A percentile compares a stretch with the other conserved stretches of the same genome.
These are phyloP conservation scores for Fusarium sp. DNA, from an alignment of 2,329 filamentous ascomycete genomes.

Conservation along the genomic window DNA sequence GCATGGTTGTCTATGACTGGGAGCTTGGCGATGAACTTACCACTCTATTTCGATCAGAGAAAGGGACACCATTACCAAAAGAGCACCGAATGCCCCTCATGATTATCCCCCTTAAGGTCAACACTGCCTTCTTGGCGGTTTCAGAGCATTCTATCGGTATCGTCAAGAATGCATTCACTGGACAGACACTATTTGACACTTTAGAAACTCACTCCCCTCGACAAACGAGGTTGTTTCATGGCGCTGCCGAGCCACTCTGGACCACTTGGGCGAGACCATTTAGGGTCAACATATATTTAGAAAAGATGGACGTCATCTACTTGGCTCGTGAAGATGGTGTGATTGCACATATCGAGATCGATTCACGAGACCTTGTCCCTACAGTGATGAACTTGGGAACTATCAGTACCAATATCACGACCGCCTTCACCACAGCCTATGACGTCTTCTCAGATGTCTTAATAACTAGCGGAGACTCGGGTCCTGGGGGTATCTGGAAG, in stretches of 20 bases:
- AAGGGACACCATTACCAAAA: conserved; percentile 61
- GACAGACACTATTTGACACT: conserved; percentile 59
- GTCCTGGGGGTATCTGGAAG: conserved; percentile 80
- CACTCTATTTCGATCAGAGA: conserved; percentile 56
- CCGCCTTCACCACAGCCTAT: conserved; percentile 82
- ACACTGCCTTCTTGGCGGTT: conserved; percentile 77
- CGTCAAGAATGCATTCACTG: conserved; percentile 65
- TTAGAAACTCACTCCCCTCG: conserved; percentile 56
- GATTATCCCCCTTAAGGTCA: conserved; percentile 76
- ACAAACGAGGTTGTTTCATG: conserved; percentile 60
- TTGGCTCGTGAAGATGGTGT: conserved; percentile 89
- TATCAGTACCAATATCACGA: conserved; percentile 78
- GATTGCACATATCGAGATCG: conserved; percentile 78
- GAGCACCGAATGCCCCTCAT: conserved; percentile 72
- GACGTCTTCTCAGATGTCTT: conserved; percentile 79
- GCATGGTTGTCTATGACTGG: conserved; percentile 72
- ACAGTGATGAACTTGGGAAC: conserved; percentile 70
- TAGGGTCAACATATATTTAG: conserved; percentile 71
- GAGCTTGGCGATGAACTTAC: conserved; percentile 61
- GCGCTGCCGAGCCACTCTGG: conserved; percentile 71
- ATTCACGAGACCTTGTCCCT: conserved; percentile 65
- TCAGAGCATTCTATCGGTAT: conserved; percentile 69
- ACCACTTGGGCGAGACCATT: conserved; percentile 85
- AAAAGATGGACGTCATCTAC: conserved; percentile 81
- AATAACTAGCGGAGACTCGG: conserved; percentile 80